Evolutionary conservation across 2,329 filamentous ascomycete genomes (phyloP).

Genomic region (Xylariaceae sp.): DNA sequence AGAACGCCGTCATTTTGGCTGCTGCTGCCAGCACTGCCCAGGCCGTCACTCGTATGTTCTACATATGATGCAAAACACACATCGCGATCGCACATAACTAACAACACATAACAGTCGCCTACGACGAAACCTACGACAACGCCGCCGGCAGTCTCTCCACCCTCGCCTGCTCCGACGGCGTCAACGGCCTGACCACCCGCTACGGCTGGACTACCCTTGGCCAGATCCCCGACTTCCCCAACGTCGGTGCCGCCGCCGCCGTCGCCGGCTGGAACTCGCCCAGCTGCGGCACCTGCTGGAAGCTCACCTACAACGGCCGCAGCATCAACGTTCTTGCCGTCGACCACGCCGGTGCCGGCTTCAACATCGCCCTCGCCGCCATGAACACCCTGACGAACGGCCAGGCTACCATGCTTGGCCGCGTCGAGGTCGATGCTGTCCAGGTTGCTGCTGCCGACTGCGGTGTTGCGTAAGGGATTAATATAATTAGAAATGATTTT

Average conservation of each 20-base stretch:
- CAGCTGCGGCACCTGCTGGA: constrained; percentile 56
- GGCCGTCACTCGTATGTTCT: constrained; percentile 25
- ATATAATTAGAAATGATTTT: background rate
- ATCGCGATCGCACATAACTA: constrained; percentile 1
- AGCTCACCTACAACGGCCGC: constrained; percentile 46
- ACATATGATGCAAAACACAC: background rate
- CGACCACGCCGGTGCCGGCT: constrained; percentile 45
- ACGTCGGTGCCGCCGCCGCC: constrained; percentile 49
- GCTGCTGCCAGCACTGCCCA: constrained; percentile 26
- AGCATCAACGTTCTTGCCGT: constrained; percentile 52
- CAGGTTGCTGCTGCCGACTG: constrained; percentile 44
- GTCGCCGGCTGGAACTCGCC: constrained; percentile 53
- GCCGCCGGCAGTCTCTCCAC: constrained; percentile 46
- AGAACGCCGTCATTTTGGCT: constrained; percentile 28
- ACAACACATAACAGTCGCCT: constrained; percentile 50
- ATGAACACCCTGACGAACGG: constrained; percentile 52
- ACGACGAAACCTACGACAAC: constrained; percentile 67
- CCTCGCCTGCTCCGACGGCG: constrained; percentile 63
- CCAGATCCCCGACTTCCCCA: constrained; percentile 46
- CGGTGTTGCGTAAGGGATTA: constrained; percentile 23
- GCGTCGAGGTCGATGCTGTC: constrained; percentile 44
- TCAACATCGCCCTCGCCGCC: constrained; percentile 53
- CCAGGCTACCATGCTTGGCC: constrained; percentile 45
- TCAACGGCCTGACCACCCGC: constrained; percentile 59
- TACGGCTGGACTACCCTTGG: constrained; percentile 55